These are phyloP conservation scores for Melaleuca quinquenervia DNA, from an alignment of 345 rosid genomes.

Conservation along the genomic window DNA sequence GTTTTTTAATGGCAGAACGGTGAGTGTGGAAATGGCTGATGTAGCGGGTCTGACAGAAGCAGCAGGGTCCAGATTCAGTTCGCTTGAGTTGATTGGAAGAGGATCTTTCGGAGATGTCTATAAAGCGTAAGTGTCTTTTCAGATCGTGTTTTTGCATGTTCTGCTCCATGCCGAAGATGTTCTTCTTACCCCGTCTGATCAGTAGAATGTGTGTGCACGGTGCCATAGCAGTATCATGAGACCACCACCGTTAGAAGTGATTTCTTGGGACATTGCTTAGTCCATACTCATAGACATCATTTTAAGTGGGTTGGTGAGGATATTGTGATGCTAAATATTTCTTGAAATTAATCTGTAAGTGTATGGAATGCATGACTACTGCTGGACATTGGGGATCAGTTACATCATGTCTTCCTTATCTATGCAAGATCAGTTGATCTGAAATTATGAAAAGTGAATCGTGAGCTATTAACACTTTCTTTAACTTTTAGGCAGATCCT, in stretches of 20 bases:
- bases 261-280: background rate
- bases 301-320: background rate
- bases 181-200: background rate
- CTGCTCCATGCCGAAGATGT: background rate
- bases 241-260: background rate
- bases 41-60: conserved; percentile 73
- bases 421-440: background rate
- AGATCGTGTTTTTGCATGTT: background rate
- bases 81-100: conserved; percentile 83
- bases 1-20: background rate
- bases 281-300: background rate
- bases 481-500: background rate
- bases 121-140: conserved; percentile 67
- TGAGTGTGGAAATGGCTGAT: conserved; percentile 54
- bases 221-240: background rate
- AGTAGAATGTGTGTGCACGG: background rate
- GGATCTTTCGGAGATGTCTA: conserved; percentile 98
- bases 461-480: background rate
- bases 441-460: background rate
- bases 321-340: background rate
- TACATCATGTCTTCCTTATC: background rate
- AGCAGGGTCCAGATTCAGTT: conserved; percentile 68
- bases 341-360: background rate
- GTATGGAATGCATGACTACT: background rate
- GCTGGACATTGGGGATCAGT: background rate